phyloP scores from a whole-genome alignment of 2,329 filamentous ascomycete species.

The Capronia americana region DNA sequence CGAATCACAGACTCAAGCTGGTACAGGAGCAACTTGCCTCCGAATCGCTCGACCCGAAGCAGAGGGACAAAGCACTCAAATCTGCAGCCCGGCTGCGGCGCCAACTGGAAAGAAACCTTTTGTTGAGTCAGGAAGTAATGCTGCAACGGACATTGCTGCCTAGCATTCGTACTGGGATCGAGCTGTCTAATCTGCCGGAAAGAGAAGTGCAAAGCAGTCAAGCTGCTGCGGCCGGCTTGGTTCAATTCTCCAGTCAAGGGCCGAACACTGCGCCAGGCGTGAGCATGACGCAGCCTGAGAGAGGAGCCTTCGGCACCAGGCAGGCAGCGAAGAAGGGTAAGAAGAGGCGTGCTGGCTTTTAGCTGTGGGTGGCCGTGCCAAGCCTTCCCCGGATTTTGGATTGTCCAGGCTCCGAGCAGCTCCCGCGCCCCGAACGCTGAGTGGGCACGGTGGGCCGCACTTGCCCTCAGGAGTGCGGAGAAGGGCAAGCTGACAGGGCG shows the following conservation, averaged over 20 bases:
- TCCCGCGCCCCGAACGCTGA: conserved; percentile 6
- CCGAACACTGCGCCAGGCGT: conserved; percentile 20
- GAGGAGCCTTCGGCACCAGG: conserved; percentile 34
- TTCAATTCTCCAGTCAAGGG: conserved; percentile 22
- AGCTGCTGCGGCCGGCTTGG: conserved; percentile 20
- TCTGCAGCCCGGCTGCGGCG: conserved; percentile 26
- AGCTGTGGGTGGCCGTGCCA: conserved; percentile 6
- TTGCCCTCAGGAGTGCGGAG: conserved; percentile 27
- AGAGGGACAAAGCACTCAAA: conserved; percentile 27
- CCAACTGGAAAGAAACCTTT: conserved; percentile 25
- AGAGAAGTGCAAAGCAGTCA: conserved; percentile 36
- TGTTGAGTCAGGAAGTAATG: conserved; percentile 25
- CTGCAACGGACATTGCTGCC: conserved; percentile 28
- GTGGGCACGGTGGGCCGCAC: conserved; percentile 13
- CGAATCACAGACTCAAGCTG: conserved; percentile 28
- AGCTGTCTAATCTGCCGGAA: conserved; percentile 15
- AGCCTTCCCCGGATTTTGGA: conserved; percentile 35
- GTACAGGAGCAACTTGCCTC: conserved; percentile 28
- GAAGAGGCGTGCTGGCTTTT: conserved; percentile 35
- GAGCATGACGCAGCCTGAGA: conserved; percentile 37
- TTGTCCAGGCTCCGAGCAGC: conserved; percentile 27
- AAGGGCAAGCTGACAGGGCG: conserved; percentile 18
- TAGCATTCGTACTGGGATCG: conserved; percentile 16
- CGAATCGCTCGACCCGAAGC: conserved; percentile 30
- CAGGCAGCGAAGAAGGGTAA: conserved; percentile 24